Evolutionary conservation across 2,329 filamentous ascomycete genomes (phyloP).

Genomic region (Phyllosticta ampelicida): DNA sequence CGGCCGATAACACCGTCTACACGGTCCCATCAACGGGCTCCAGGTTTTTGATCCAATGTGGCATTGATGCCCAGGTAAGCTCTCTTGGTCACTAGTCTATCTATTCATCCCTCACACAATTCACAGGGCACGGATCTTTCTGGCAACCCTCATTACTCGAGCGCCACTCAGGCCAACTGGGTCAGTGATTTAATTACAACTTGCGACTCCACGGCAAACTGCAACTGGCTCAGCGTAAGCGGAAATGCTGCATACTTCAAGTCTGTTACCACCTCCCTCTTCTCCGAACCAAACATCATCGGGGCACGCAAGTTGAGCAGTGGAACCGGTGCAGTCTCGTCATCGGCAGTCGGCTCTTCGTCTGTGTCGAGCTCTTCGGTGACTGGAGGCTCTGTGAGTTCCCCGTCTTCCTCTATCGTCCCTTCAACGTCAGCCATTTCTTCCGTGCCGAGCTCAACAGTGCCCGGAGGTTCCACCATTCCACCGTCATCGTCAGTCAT

Average conservation of each 20-base stretch:
- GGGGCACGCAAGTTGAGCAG: not conserved
- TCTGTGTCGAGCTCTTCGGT: not conserved
- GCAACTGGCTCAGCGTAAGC: not conserved
- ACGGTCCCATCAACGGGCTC: not conserved
- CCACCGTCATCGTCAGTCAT: too few species aligned
- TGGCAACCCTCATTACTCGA: not conserved
- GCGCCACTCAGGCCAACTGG: not conserved
- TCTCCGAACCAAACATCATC: not conserved
- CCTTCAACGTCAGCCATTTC: too few species aligned
- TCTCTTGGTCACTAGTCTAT: not conserved
- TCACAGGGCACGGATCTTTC: not conserved
- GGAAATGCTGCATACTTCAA: not conserved
- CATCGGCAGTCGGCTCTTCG: too few species aligned
- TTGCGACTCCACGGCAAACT: not conserved
- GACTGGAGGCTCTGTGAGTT: not conserved
- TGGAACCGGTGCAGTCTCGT: too few species aligned
- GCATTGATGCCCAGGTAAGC: not conserved
- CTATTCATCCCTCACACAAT: not conserved
- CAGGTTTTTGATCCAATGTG: not conserved
- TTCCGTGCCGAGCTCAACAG: too few species aligned
- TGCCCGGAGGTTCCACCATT: too few species aligned
- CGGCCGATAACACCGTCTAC: not conserved
- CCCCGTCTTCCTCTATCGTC: not conserved
- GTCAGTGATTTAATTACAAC: not conserved
- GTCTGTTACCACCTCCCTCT: not conserved